Evolutionary conservation across 495 filamentous ascomycete genomes (phyloP), one percentile per base, ranked within the genome.

Genomic region (Xylaria flabelliformis): DNA sequence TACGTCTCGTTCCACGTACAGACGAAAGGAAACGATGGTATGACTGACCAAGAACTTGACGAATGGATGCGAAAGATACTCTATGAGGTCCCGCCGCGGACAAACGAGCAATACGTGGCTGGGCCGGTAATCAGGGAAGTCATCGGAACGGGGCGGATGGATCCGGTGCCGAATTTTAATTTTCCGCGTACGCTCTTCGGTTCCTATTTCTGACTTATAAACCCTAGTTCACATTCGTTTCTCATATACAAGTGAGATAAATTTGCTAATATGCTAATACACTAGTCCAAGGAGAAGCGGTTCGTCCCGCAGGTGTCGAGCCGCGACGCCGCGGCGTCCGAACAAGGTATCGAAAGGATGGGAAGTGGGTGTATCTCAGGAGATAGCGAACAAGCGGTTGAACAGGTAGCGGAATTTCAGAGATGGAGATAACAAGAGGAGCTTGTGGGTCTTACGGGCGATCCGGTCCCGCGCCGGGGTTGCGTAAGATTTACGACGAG

Each of bases 401-500:
- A 29, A 19, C 41, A 56, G 51, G 10, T n/a, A 17, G 9, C 26
- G 21, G 10, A 32, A 32, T 41, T 10, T 26, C 19, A 36, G n/a
- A 44, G 19, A 21, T 15, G 4, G 26, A 12, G 12, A 56, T n/a
- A 12, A 13, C 12, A 29, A 56, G 13, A 26, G 29, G 12, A 32
- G 13, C 26, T 6, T 32, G 17, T 32, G 32, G 55, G 29, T 59
- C 13, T n/a, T 8, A 59, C 55, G 26, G 55, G 55, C 34, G 53
- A 56, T 56, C 53, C 53, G 53, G 53, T 56, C 26, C 53, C 53
- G 53, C 24, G 26, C 53, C 26, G 53, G 53, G 53, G 6, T 56
- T 56, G 53, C 53, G 53, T 56, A 61, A 61, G 34, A 61, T 61
- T n/a, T 39, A 39, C 58, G 17, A 61, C 39, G 58, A 29, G n/a